phyloP scores from a whole-genome alignment of 2,329 filamentous ascomycete species.

The Akanthomyces uredinophilus region DNA sequence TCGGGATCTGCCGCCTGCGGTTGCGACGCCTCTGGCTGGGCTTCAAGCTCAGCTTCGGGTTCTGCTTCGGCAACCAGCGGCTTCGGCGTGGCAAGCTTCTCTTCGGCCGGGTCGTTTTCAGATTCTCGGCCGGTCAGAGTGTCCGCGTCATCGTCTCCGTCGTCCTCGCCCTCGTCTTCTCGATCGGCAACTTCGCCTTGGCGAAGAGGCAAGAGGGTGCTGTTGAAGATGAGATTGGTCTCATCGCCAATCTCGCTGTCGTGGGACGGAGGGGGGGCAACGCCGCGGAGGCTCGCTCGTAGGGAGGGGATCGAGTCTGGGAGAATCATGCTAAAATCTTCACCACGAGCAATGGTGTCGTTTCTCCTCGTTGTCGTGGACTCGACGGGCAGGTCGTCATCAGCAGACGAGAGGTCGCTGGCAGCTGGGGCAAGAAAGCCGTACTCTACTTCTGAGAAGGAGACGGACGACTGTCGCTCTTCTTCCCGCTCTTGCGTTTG shows the following conservation, averaged over 20 bases:
- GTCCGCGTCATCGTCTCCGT: slow-evolving; percentile 15
- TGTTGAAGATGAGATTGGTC: slow-evolving; percentile 53
- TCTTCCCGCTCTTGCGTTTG: background rate
- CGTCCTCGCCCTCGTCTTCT: slow-evolving; percentile 16
- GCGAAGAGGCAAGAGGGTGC: slow-evolving; percentile 47
- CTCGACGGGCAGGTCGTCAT: slow-evolving; percentile 24
- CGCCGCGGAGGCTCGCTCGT: slow-evolving; percentile 35
- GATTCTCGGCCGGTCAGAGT: slow-evolving; percentile 11
- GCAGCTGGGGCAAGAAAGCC: slow-evolving; percentile 25
- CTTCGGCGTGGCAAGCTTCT: background rate
- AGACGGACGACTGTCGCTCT: background rate
- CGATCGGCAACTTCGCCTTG: slow-evolving; percentile 23
- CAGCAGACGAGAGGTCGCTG: slow-evolving; percentile 31
- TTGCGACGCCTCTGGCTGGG: background rate
- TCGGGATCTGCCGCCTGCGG: background rate
- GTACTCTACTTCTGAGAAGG: slow-evolving; percentile 22
- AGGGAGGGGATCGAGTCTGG: slow-evolving; percentile 50
- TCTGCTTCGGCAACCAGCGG: background rate
- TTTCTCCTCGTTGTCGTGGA: slow-evolving; percentile 21
- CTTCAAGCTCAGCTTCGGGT: background rate
- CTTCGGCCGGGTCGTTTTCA: background rate
- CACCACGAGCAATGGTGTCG: slow-evolving; percentile 44
- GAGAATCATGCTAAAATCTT: slow-evolving; percentile 57
- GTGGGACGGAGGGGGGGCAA: slow-evolving; percentile 25
- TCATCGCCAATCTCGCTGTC: slow-evolving; percentile 49